Evolutionary conservation across 1,284 basidiomycete species (phyloP).

Genomic region (Sporisorium iseilematis-ciliati): DNA sequence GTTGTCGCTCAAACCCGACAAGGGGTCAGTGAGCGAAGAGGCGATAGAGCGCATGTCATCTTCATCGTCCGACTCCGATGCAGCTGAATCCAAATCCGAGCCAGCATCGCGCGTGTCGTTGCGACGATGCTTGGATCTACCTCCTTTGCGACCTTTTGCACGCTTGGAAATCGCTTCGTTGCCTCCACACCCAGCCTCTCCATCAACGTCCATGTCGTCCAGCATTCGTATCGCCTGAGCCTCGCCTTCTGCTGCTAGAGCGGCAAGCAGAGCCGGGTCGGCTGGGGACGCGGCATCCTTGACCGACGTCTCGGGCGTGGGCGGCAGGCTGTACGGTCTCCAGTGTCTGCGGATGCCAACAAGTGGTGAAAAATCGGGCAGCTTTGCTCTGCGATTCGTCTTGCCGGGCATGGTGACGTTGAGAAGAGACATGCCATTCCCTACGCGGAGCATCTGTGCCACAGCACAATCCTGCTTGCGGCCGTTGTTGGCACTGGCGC

Average conservation of each 20-base stretch:
- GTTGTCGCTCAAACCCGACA: constrained; percentile 55
- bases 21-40: constrained; percentile 59
- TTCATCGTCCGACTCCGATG: constrained; percentile 25
- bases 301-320: constrained; percentile 39
- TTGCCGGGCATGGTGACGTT: constrained; percentile 60
- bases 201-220: constrained; percentile 15
- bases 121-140: constrained; percentile 3
- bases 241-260: constrained; percentile 18
- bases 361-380: constrained; percentile 62
- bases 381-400: constrained; percentile 50
- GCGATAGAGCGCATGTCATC: constrained; percentile 50
- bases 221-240: constrained; percentile 25
- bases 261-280: constrained; percentile 19
- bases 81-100: not conserved
- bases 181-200: constrained; percentile 38
- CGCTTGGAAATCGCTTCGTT: constrained; percentile 18
- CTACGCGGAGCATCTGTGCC: constrained; percentile 67
- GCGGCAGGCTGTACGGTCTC: constrained; percentile 47
- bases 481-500: constrained; percentile 60
- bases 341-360: constrained; percentile 61
- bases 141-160: constrained; percentile 3
- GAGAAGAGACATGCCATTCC: constrained; percentile 66
- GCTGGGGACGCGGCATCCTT: constrained; percentile 24
- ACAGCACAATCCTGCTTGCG: constrained; percentile 68
- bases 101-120: constrained; percentile 19